Conservation (phyloP, 148 eudicot species). For the Nyssa sinensis region DNA sequence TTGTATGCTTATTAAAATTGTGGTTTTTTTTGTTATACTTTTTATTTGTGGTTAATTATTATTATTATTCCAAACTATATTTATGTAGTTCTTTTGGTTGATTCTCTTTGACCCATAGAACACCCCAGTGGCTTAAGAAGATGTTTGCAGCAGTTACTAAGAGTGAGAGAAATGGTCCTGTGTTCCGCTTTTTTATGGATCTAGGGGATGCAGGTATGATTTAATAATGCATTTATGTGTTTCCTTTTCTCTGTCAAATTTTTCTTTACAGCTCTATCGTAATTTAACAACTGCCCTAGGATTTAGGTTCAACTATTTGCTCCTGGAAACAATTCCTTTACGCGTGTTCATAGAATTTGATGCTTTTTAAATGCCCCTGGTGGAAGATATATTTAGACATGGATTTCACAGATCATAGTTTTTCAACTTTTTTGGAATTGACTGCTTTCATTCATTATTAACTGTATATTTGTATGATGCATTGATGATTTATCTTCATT, state of each 20-base stretch:
- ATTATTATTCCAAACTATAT: background rate
- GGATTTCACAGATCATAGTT: background rate
- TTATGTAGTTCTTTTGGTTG: background rate
- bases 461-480: background rate
- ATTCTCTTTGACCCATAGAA: constrained; percentile 41
- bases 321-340: background rate
- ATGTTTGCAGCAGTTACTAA: constrained; percentile 58
- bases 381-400: background rate
- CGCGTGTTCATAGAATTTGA: background rate
- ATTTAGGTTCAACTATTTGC: background rate
- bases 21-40: background rate
- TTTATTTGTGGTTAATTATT: background rate
- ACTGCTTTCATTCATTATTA: no score
- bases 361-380: background rate
- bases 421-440: no score
- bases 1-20: background rate
- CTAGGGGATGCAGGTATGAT: constrained; percentile 87
- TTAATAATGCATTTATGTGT: background rate
- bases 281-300: background rate
- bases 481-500: background rate
- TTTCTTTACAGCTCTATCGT: background rate
- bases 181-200: constrained; percentile 93
- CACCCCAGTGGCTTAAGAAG: constrained; percentile 91
- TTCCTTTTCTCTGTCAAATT: background rate
- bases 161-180: constrained; percentile 80